These are phyloP conservation scores for Metarhizium rileyi DNA, from an alignment of 2,329 filamentous ascomycete genomes.

Conservation along the genomic window DNA sequence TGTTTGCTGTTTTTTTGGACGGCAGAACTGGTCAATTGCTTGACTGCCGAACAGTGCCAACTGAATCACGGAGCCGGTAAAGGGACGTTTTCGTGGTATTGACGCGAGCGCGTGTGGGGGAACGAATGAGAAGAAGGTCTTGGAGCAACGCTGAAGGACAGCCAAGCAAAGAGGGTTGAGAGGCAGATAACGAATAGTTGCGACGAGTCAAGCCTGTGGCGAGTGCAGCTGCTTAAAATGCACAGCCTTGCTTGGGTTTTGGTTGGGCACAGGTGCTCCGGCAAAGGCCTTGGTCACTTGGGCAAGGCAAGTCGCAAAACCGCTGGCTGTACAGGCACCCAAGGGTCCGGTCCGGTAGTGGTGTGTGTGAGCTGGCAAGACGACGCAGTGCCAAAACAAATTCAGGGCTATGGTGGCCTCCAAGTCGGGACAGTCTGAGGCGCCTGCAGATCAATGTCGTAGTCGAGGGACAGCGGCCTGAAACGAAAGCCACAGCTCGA, in stretches of 20 bases:
- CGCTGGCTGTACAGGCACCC: constrained; percentile 36
- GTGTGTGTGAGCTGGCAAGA: constrained; percentile 51
- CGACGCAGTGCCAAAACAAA: constrained; percentile 27
- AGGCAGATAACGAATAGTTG: constrained; percentile 15
- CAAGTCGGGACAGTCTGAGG: constrained; percentile 43
- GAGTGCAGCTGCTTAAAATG: constrained; percentile 22
- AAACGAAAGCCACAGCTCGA: background rate
- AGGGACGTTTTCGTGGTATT: background rate
- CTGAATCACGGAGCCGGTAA: constrained; percentile 1
- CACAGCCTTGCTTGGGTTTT: constrained; percentile 28
- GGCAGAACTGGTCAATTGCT: background rate
- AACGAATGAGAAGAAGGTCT: constrained; percentile 11
- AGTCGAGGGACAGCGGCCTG: background rate
- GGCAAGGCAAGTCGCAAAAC: constrained; percentile 29
- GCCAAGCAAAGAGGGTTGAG: constrained; percentile 7
- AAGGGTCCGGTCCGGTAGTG: constrained; percentile 47
- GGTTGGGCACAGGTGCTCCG: constrained; percentile 36
- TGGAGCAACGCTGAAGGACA: constrained; percentile 6
- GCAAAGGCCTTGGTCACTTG: constrained; percentile 25
- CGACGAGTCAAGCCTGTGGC: constrained; percentile 14
- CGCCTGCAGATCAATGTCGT: constrained; percentile 50
- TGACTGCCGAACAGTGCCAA: background rate
- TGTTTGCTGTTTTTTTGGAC: constrained; percentile 37
- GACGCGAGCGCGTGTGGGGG: constrained; percentile 4
- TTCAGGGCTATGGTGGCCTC: constrained; percentile 24